These are phyloP conservation scores for Xylaria sp. DNA, from an alignment of 2,329 filamentous ascomycete species.

Conservation along the genomic window DNA sequence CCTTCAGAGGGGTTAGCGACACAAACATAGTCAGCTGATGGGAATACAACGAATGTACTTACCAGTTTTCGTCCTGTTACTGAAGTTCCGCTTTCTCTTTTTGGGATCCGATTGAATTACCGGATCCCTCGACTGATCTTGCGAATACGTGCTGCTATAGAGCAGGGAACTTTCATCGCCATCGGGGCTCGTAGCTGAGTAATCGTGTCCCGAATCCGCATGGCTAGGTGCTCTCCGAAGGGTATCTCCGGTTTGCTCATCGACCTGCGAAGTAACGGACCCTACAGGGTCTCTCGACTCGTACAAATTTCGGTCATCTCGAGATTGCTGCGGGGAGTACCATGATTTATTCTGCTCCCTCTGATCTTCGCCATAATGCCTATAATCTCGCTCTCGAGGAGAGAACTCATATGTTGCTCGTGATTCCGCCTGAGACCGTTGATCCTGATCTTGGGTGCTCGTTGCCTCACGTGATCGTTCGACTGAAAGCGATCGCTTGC, in stretches of 20 bases:
- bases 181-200: conserved; percentile 59
- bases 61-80: conserved; percentile 88
- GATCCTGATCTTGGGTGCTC: conserved; percentile 42
- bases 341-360: conserved; percentile 56
- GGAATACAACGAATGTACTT: conserved; percentile 24
- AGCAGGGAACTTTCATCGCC: conserved; percentile 56
- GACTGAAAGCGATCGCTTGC: conserved; percentile 71
- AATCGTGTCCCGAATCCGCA: conserved; percentile 54
- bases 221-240: conserved; percentile 53
- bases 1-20: conserved; percentile 22
- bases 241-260: conserved; percentile 56
- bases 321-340: conserved; percentile 51
- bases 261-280: conserved; percentile 52
- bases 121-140: conserved; percentile 53
- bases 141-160: conserved; percentile 50
- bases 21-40: neutral
- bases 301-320: conserved; percentile 54
- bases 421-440: conserved; percentile 43
- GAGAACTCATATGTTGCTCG: conserved; percentile 52
- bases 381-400: conserved; percentile 51
- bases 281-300: conserved; percentile 54
- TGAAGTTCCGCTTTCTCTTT: conserved; percentile 81
- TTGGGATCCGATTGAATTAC: conserved; percentile 66
- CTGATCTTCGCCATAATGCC: conserved; percentile 51
- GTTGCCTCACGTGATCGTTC: conserved; percentile 52